Evolutionary conservation across 495 filamentous ascomycete genomes (phyloP).

Genomic region (Penicillium nucicola): DNA sequence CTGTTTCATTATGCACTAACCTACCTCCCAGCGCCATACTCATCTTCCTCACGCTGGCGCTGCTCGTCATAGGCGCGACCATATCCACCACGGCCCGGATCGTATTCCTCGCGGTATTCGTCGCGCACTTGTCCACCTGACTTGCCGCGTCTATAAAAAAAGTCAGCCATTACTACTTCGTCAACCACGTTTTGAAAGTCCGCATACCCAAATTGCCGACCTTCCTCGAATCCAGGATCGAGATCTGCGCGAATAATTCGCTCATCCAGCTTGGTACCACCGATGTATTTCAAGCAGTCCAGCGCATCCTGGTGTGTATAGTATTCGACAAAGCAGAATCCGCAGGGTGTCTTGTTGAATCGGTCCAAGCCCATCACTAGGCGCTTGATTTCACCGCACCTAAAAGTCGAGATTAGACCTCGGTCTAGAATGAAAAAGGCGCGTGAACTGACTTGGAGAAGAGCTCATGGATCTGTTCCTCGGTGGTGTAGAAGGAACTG

Average conservation of each 20-base stretch:
- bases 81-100: constrained; percentile 88
- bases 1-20: constrained; percentile 13
- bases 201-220: constrained; percentile 83
- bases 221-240: constrained; percentile 93
- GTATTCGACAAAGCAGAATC: constrained; percentile 99
- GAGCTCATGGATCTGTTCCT: constrained; percentile 97
- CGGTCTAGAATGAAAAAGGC: neutral
- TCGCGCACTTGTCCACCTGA: constrained; percentile 96
- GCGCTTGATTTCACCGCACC: constrained; percentile 94
- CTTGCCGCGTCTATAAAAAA: constrained; percentile 63
- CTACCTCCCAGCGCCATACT: constrained; percentile 51
- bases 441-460: constrained; percentile 68
- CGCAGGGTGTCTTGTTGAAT: constrained; percentile 95
- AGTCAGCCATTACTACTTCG: constrained; percentile 5
- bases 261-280: constrained; percentile 98
- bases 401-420: constrained; percentile 18
- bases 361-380: constrained; percentile 98
- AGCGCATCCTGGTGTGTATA: constrained; percentile 95
- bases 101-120: constrained; percentile 94
- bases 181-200: neutral
- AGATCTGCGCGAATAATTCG: constrained; percentile 95
- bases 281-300: constrained; percentile 97
- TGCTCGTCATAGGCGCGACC: constrained; percentile 65
- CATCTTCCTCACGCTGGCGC: constrained; percentile 55
- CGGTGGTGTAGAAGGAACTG: constrained; percentile 99